Base-by-base conservation (phyloP, 1,284 basidiomycete species). In the Pascua sp. region DNA sequence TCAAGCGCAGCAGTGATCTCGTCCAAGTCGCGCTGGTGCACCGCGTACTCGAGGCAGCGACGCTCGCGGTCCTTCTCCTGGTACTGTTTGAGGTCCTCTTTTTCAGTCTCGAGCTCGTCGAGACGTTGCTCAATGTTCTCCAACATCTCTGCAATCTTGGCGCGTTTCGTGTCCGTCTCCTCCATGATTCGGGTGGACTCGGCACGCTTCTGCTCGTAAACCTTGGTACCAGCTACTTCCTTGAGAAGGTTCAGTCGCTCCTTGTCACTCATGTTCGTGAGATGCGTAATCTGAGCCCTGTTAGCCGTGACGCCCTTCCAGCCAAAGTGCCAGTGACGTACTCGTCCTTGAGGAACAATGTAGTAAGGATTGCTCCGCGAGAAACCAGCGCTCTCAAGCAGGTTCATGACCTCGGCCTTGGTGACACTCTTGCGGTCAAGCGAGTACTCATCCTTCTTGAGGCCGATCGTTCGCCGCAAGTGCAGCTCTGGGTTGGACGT, bases 381-480 rank as follows among this genome's bases (percentile, higher is more conserved):
- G 80, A 99, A 99, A 2, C 96, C 95, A 0, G 96, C 96, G 67
- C 87, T 90, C 76, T 97, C 93, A 36, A 97, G 83, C 16, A 97
- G 80, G 70, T 90, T 94, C 90, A 95, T 94, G 24, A 99, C 91
- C 68, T 99, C 96, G 7, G 92, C 93, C 77, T 97, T 98, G 76
- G 86, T 91, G 0, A 90, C 89, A 42, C 69, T 71, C 80, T 97
- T 98, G 79, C 90, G 88, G 79, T 99, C 96, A 47, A 98, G 81
- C 64, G 89, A 91, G 79, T 98, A 99, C 78, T 98, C 96, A 72
- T 98, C 96, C 80, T 98, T 98, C 81, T 98, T 98, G 49, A 93
- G 78, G 61, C 96, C 96, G 59, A 99, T 98, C 2, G 96, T 98
- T 44, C 93, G 84, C 8, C 93, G 84, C 4, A 97, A 81, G 41